Conservation (phyloP, 2,329 filamentous ascomycete species). For the Penicillium psychrosexuale region DNA sequence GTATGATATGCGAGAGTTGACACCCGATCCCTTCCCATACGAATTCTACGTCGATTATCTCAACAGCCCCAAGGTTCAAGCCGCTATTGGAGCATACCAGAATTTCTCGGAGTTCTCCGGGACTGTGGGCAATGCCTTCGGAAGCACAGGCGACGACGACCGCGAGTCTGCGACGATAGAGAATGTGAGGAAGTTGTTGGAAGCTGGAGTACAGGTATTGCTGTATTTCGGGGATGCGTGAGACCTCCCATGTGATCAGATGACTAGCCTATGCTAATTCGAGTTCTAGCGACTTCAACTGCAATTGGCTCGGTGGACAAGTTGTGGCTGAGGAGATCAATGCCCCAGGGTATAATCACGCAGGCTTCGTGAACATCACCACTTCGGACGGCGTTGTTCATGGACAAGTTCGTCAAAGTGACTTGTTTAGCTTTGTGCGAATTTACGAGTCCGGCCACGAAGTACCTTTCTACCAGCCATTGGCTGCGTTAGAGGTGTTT, state of each 20-base stretch:
- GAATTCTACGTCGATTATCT: slow-evolving; percentile 1
- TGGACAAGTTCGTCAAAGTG: slow-evolving; percentile 1
- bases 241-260: neutral
- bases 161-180: neutral
- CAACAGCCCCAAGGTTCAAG: neutral
- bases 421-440: slow-evolving; percentile 1
- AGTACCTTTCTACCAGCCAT: slow-evolving; percentile 2
- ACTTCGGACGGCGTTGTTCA: neutral
- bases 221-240: slow-evolving; percentile 3
- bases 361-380: neutral
- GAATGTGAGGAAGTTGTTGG: neutral
- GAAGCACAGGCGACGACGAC: neutral
- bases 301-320: slow-evolving; percentile 2
- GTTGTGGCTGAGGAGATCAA: neutral
- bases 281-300: neutral
- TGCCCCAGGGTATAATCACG: neutral
- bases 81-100: neutral
- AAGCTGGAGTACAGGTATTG: neutral
- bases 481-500: neutral
- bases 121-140: neutral
- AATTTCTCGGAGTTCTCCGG: neutral
- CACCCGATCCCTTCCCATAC: slow-evolving; percentile 1
- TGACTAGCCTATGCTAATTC: neutral
- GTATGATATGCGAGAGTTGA: slow-evolving; percentile 1
- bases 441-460: neutral